A percentile compares a stretch with the other conserved stretches of the same genome.
Evolutionary conservation across 768 basidiomycete genomes (phyloP).

Genomic region (Mycena belliarum): DNA sequence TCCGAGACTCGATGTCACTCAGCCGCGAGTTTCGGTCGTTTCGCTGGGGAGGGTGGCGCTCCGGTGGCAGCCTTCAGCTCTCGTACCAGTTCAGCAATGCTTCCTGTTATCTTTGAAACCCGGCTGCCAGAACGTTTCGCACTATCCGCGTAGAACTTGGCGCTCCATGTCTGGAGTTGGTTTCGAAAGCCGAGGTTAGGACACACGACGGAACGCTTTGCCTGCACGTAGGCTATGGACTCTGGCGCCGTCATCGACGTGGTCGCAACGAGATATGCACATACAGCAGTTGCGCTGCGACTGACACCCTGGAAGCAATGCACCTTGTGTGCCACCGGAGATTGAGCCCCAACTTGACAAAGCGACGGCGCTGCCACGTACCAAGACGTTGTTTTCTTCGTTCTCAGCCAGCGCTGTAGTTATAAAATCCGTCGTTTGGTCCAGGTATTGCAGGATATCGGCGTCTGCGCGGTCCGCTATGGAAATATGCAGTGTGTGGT

Average conservation of each 20-base stretch:
- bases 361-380: slow-evolving; percentile 32
- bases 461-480: slow-evolving; percentile 41
- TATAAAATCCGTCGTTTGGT: slow-evolving; percentile 55
- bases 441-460: slow-evolving; percentile 49
- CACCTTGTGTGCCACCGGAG: slow-evolving; percentile 43
- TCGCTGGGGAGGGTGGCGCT: slow-evolving; percentile 2
- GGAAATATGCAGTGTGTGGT: slow-evolving; percentile 51
- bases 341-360: not conserved
- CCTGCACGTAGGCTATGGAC: slow-evolving; percentile 55
- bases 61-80: slow-evolving; percentile 26
- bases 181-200: slow-evolving; percentile 70
- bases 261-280: slow-evolving; percentile 66
- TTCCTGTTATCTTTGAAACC: slow-evolving; percentile 17
- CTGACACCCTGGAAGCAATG: slow-evolving; percentile 79
- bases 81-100: slow-evolving; percentile 34
- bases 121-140: slow-evolving; percentile 7
- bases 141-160: slow-evolving; percentile 11
- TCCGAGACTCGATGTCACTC: not conserved
- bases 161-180: slow-evolving; percentile 39
- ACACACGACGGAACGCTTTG: slow-evolving; percentile 57
- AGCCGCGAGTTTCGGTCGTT: not conserved
- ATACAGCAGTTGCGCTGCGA: slow-evolving; percentile 73
- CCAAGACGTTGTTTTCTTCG: slow-evolving; percentile 48
- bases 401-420: slow-evolving; percentile 45
- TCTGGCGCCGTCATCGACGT: slow-evolving; percentile 52